Base-by-base conservation (phyloP, 495 filamentous ascomycete genomes). In the Friedmanniomyces simplex region DNA sequence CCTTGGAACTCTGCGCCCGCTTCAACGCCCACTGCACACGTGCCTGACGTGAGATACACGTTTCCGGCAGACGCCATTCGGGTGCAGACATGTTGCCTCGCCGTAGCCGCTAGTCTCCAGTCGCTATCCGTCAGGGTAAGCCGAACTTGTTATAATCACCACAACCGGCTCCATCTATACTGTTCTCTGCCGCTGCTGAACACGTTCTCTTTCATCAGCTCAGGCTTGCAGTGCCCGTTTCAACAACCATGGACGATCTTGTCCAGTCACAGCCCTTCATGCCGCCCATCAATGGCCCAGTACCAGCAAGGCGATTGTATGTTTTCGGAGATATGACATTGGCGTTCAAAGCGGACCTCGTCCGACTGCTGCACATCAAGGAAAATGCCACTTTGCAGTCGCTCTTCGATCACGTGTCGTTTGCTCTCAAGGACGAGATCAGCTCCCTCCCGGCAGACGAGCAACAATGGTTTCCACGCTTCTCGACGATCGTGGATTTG, bases 321-420 rank as follows among this genome's bases (percentile, higher is more conserved):
- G 12, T 57, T 42, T 57, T 57, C 24, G 54, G 54, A 18, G 54
- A 57, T 36, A 11, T 34, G 54, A 57, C 54, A 10, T 16, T 24
- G 8, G 36, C 11, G 11, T 57, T 57, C 30, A 20, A 49, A 36
- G 20, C 21, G 18, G 54, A 57, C 16, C 43, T 57, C 7, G 18
- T 11, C 26, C 21, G 37, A 21, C 54, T 49, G 12, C 47, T 57
- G 22, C 42, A 48, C 26, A 14, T 57, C 11, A 57, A 57, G 42
- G n/a, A n/a, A n/a, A 57, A 48, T 14, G 43, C 41, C 5, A 12
- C 25, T 28, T 21, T 57, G 12, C 12, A 24, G 6, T 18, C 24
- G 14, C 49, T 57, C 47, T 57, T 57, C 42, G 36, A 2, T 11
- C 54, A 48, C 4, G 21, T 18, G 6, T 26, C 20, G 32, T 48